These are phyloP conservation scores for Bruguiera sexangula DNA, from an alignment of 345 rosid genomes.

Conservation along the genomic window DNA sequence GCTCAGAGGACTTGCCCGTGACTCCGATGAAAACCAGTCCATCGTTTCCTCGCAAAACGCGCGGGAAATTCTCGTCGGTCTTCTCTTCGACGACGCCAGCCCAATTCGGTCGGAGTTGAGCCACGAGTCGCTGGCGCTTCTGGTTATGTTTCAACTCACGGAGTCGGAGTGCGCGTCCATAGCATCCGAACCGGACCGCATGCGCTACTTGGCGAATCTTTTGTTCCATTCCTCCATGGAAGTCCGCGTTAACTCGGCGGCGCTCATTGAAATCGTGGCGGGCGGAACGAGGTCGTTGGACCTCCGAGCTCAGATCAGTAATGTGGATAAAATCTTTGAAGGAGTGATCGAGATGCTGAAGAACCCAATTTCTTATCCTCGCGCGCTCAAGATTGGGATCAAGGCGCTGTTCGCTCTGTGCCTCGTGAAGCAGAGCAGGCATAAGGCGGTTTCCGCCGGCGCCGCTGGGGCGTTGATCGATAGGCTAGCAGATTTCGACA, in stretches of 20 bases:
- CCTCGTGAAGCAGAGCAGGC: conserved; percentile 71
- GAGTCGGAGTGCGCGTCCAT: conserved; percentile 61
- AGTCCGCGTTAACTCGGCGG: conserved; percentile 73
- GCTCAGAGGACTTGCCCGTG: conserved; percentile 76
- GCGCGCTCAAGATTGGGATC: conserved; percentile 69
- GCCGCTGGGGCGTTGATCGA: conserved; percentile 65
- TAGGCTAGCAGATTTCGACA: conserved; percentile 68
- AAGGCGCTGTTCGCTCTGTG: conserved; percentile 79
- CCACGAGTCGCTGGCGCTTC: conserved; percentile 60
- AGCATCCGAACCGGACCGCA: conserved; percentile 47
- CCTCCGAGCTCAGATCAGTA: conserved; percentile 51
- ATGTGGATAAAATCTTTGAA: conserved; percentile 53
- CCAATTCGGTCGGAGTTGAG: conserved; percentile 44
- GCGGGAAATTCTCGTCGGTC: conserved; percentile 33
- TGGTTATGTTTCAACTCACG: conserved; percentile 59
- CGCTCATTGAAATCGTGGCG: conserved; percentile 65
- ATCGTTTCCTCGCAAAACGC: conserved; percentile 62
- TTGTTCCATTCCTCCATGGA: conserved; percentile 60
- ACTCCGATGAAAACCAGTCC: conserved; percentile 73
- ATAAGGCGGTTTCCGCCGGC: conserved; percentile 75
- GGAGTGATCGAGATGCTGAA: conserved; percentile 65
- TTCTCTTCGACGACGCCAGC: conserved; percentile 43
- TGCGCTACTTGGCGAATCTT: conserved; percentile 42
- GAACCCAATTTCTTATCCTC: conserved; percentile 48
- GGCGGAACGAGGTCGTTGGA: conserved; percentile 69